Evolutionary conservation across 352 stramenopile genomes (phyloP).

Genomic region (Salisapilia sapeloensis): DNA sequence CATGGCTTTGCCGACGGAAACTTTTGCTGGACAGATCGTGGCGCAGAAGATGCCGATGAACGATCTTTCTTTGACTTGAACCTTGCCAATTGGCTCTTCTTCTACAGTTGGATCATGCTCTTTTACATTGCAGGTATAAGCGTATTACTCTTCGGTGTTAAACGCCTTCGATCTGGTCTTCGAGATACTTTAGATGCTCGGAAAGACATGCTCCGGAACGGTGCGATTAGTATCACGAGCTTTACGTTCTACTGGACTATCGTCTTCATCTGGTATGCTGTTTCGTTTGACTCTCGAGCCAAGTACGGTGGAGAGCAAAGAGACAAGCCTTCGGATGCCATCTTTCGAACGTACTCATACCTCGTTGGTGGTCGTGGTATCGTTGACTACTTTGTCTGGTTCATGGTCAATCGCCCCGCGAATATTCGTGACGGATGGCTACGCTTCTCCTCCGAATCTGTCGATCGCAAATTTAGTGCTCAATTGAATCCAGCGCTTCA

Average conservation of each 20-base stretch:
- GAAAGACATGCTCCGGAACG: conserved; percentile 61
- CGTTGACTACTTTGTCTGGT: conserved; percentile 76
- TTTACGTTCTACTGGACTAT: conserved; percentile 76
- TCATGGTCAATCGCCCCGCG: conserved; percentile 64
- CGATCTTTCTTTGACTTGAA: conserved; percentile 61
- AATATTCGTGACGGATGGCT: conserved; percentile 48
- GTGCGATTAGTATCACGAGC: conserved; percentile 62
- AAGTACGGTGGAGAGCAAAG: conserved; percentile 16
- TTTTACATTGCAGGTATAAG: conserved; percentile 64
- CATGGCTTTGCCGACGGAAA: conserved; percentile 53
- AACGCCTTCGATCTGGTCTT: conserved; percentile 44
- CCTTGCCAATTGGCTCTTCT: conserved; percentile 48
- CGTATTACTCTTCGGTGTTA: conserved; percentile 43
- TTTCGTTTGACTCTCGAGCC: conserved; percentile 44
- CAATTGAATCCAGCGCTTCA: conserved; percentile 80
- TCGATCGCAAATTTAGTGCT: conserved; percentile 65
- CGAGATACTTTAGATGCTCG: conserved; percentile 59
- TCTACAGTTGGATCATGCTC: conserved; percentile 77
- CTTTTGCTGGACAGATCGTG: conserved; percentile 67
- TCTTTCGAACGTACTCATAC: conserved; percentile 60
- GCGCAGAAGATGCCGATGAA: conserved; percentile 11
- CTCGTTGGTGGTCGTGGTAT: conserved; percentile 38
- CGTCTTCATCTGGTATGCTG: conserved; percentile 57
- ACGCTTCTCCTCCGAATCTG: conserved; percentile 52
- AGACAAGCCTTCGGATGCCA: conserved; percentile 16